Evolutionary conservation across 2,329 filamentous ascomycete genomes (phyloP).

Genomic region (Trichocomaceae sp.): DNA sequence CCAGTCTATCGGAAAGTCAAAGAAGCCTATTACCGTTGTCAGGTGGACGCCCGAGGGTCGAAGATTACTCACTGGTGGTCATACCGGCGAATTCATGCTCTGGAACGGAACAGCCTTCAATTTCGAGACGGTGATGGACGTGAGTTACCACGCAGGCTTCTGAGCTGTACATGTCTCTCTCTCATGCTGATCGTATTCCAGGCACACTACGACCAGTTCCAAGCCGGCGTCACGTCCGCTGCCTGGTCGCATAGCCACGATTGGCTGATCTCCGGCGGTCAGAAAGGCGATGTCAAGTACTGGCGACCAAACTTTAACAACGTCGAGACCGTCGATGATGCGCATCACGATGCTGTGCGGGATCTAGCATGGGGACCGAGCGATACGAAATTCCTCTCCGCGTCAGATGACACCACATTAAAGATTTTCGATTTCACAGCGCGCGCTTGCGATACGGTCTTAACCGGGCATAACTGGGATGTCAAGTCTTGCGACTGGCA

Average conservation of each 20-base stretch:
- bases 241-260: constrained; percentile 90
- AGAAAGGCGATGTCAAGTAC: constrained; percentile 94
- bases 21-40: constrained; percentile 94
- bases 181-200: constrained; percentile 16
- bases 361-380: constrained; percentile 91
- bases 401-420: constrained; percentile 84
- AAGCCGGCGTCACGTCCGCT: constrained; percentile 39
- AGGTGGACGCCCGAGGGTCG: constrained; percentile 96
- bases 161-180: not conserved
- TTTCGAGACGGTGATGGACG: constrained; percentile 97
- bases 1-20: constrained; percentile 97
- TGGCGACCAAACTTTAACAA: constrained; percentile 99
- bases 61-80: constrained; percentile 82
- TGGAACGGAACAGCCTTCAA: constrained; percentile 99
- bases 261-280: constrained; percentile 92
- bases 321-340: constrained; percentile 79
- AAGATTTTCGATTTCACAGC: constrained; percentile 96
- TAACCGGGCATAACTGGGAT: constrained; percentile 96
- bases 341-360: constrained; percentile 80
- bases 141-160: constrained; percentile 22
- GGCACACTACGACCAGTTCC: constrained; percentile 65
- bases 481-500: constrained; percentile 98
- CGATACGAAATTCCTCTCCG: constrained; percentile 92
- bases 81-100: constrained; percentile 93
- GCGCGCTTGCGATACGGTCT: constrained; percentile 70